A percentile compares a stretch with the other conserved stretches of the same genome.
phyloP scores from a whole-genome alignment of 2,329 filamentous ascomycete genomes.

The Aureobasidium sp. region DNA sequence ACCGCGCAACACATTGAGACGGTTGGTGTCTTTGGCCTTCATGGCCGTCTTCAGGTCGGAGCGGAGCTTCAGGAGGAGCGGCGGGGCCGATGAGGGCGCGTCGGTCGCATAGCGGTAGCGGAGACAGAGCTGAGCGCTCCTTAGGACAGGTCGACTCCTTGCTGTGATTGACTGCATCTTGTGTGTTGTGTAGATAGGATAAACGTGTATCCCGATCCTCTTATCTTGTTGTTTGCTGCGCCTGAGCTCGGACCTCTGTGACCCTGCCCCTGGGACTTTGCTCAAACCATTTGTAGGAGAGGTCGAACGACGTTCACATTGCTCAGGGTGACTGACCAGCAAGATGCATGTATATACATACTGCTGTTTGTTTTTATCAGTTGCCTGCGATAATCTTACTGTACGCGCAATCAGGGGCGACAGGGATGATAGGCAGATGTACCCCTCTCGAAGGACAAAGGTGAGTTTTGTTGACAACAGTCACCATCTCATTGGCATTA shows the following conservation, averaged over 20 bases:
- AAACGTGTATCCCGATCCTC: background rate
- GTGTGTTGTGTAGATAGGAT: background rate
- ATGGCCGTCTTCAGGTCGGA: slow-evolving; percentile 40
- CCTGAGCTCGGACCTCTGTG: background rate
- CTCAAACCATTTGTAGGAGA: background rate
- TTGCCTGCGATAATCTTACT: background rate
- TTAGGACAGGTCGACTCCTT: background rate
- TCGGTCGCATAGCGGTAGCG: slow-evolving; percentile 12
- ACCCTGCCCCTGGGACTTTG: background rate
- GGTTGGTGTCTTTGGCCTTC: slow-evolving; percentile 43
- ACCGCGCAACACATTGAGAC: slow-evolving; percentile 59
- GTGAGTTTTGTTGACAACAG: background rate
- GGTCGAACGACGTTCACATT: background rate
- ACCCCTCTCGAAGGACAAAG: background rate
- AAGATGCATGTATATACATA: background rate
- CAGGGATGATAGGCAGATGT: background rate
- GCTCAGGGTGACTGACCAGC: background rate
- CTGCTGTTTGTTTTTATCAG: background rate
- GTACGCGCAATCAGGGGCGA: background rate
- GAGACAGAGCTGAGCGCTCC: background rate
- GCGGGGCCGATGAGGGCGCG: slow-evolving; percentile 20
- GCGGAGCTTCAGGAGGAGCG: slow-evolving; percentile 36
- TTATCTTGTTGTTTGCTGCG: background rate
- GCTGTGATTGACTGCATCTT: slow-evolving; percentile 7
- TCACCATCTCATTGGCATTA: background rate